Base-by-base conservation (phyloP, 352 stramenopile species). In the Globisporangium cederbergense region DNA sequence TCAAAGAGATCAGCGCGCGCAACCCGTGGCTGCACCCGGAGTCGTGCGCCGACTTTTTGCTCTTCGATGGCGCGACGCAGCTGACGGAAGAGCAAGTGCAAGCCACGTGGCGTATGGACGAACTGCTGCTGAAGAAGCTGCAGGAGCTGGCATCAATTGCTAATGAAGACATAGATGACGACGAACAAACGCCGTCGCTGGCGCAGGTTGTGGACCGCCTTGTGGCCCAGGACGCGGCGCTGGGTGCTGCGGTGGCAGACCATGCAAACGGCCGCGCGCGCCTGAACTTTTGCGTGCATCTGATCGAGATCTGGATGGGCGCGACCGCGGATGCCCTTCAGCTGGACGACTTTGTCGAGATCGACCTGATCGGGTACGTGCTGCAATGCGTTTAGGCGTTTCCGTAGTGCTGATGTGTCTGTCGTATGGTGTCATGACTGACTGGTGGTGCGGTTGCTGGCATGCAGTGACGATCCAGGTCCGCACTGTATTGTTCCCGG, bases 301-400 rank as follows among this genome's bases (percentile, higher is more conserved):
- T 86, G 49, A 76, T 88, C 36, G 78, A 89, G 62, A 66, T 81
- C 51, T 89, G 78, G 76, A 84, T 89, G 67, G 80, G 80, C 3
- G 66, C 77, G 7, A 75, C 74, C 3, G 72, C 75, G 0, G 71
- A 88, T 28, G 66, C 72, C 38, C 63, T 89, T 16, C 78, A 88
- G 62, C 71, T 89, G 16, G 80, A 85, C 28, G 74, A 85, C 59
- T 89, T 89, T 53, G 51, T 71, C 18, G 75, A 83, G 34, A 76
- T 73, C 14, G 77, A 88, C 11, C 50, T 87, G 25, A 78, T 87
- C 25, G 77, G 77, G 79, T 88, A 65, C 13, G 73, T 25, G 22
- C 22, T 25, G 22, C 22, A 25, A 25, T 25, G 22, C 22, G 22
- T 25, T 25, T 25, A 25, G 0, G 22, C 22, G 22, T 25, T 25